A percentile compares a stretch with the other conserved stretches of the same genome.
These are phyloP conservation scores for Candida glaebosa DNA, from an alignment of 805 yeast species.

Conservation along the genomic window DNA sequence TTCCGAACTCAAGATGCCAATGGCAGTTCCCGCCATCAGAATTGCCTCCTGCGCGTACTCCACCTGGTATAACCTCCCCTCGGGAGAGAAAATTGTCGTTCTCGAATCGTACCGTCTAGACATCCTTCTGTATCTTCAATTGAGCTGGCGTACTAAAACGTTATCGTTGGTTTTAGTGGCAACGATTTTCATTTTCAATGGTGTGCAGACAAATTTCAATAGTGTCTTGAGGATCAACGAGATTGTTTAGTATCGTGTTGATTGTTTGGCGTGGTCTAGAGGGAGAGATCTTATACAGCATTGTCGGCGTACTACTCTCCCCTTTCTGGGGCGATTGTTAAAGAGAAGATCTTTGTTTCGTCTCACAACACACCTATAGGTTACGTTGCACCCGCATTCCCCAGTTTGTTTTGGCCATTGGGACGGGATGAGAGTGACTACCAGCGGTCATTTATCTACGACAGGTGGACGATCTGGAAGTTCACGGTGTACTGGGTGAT, in stretches of 20 bases:
- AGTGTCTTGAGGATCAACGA: too few species aligned
- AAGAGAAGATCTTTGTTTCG: conserved; percentile 22
- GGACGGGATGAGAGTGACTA: conserved; percentile 35
- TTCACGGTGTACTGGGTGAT: conserved; percentile 83
- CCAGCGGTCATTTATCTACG: conserved; percentile 59
- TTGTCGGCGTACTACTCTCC: too few species aligned
- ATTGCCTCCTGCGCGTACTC: conserved; percentile 95
- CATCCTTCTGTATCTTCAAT: conserved; percentile 34
- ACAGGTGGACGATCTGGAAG: conserved; percentile 69
- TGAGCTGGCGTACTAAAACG: too few species aligned
- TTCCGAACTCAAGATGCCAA: conserved; percentile 70
- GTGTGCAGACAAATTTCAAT: too few species aligned
- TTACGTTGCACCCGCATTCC: conserved; percentile 74
- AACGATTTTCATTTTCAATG: background rate
- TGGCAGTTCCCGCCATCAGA: conserved; percentile 78
- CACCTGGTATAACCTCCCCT: conserved; percentile 94
- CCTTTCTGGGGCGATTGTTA: conserved; percentile 9
- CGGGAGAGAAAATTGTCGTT: conserved; percentile 98
- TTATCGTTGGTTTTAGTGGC: background rate
- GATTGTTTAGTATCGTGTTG: too few species aligned
- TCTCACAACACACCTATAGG: conserved; percentile 71
- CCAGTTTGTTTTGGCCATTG: conserved; percentile 75
- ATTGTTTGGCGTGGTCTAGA: too few species aligned
- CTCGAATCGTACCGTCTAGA: conserved; percentile 99
- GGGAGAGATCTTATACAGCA: too few species aligned